Percentiles rank a stretch among this genome's conserved stretches.
Evolutionary conservation across 2,329 filamentous ascomycete genomes (phyloP).

Genomic region (Fusarium sublunatum): DNA sequence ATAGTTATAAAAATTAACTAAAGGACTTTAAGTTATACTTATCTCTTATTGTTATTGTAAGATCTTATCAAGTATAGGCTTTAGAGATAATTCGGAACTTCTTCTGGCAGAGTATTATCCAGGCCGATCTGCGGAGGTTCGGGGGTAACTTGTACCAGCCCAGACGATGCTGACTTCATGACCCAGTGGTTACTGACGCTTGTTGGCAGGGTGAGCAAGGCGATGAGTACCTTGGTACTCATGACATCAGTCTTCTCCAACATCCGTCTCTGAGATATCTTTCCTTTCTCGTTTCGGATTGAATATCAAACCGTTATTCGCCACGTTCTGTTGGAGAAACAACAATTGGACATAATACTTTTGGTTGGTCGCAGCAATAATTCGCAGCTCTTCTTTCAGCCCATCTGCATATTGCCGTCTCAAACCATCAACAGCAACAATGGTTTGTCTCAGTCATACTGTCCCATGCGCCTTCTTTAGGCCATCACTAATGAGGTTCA

Average conservation of each 20-base stretch:
- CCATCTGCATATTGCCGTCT: not conserved
- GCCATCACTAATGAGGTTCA: slow-evolving; percentile 12
- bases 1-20: too few species aligned
- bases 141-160: slow-evolving; percentile 6
- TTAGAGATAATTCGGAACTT: too few species aligned
- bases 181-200: not conserved
- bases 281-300: not conserved
- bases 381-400: not conserved
- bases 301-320: not conserved
- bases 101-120: not conserved
- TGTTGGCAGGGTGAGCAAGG: not conserved
- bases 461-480: not conserved
- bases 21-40: too few species aligned
- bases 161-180: slow-evolving; percentile 15
- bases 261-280: not conserved
- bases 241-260: slow-evolving; percentile 31
- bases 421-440: not conserved
- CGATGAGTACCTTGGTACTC: not conserved
- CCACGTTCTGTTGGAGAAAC: not conserved
- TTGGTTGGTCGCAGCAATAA: not conserved
- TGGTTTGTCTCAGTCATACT: slow-evolving; percentile 14
- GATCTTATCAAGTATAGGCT: too few species aligned
- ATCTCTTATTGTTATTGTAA: too few species aligned
- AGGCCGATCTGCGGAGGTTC: slow-evolving; percentile 7
- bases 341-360: not conserved